Base-by-base conservation (phyloP, 1,139 yeast species). In the Groenewaldozyma sp. region DNA sequence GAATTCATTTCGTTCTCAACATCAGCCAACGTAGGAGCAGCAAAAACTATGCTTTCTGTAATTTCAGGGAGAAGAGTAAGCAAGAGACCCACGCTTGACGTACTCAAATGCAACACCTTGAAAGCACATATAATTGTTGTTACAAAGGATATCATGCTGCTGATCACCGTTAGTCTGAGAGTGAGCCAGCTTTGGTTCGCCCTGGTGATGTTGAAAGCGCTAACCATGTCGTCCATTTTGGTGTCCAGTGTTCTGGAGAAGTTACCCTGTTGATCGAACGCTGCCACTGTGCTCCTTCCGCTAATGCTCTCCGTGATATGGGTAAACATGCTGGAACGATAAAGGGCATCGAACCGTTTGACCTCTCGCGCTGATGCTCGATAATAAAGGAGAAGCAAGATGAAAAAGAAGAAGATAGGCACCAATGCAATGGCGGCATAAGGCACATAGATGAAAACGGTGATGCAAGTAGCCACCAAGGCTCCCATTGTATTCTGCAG, bases 1-100 rank as follows among this genome's bases (percentile, higher is more conserved):
- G 88, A 76, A 52, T 80, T 82, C 82, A 82, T 71, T 50, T 78
- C 79, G 59, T 79, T 82, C 55, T 83, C 94, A 28, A 79, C 70
- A 56, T 76, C 78, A 1, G 93, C 80, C 50, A 60, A n/a, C 54
- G 67, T 55, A 54, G 74, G 45, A 36, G 52, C 60, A 48, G 55
- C 58, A 60, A 49, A 51, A 4, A 54, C 47, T 40, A 56, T 27
- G 28, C 37, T 40, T 27, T 44, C 43, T 20, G 43, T 36, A 28
- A 67, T 36, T 65, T 58, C 44, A 63, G 53, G 42, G 18, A 44
- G 31, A 2, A 42, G 34, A 6, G 41, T 31, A 14, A 82, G 59
- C 41, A 82, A 64, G 47, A 82, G 68, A 56, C 93, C 93, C 3
- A 78, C 74, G 11, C 80, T 67, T 0, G 87, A 65, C 3, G 86